Base-by-base conservation (phyloP, 106 monocot species). In the Gastrodia elata region DNA sequence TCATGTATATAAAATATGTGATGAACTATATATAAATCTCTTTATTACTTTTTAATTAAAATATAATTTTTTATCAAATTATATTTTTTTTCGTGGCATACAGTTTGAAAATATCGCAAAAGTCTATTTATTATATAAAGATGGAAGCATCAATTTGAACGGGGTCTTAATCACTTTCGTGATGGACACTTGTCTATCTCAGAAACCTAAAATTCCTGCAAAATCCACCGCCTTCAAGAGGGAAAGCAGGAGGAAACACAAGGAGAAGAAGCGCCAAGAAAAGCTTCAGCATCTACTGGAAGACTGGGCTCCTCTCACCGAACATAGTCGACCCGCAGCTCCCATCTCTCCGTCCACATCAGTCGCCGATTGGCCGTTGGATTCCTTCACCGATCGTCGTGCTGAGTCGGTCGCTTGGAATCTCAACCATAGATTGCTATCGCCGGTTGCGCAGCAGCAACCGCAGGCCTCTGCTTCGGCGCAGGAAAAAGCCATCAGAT, bases 401-500 rank as follows among this genome's bases (percentile, higher is more conserved):
- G 25, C 10, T 6, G 68, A 68, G 8, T 25, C 25, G 2, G 26
- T 3, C 7, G 20, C 32, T 26, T 69, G 69, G 69, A 69, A 18
- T 18, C 40, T 38, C 1, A 69, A 40, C 38, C 69, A 0, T 69
- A 25, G 1, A 69, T 34, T 2, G 10, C 5, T 37, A 49, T 38
- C 16, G 38, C 2, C 41, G 5, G 39, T 27, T 7, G 39, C 75
- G 15, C 24, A 8, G 41, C 41, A 48, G 9, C 80, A 65, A 14
- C 20, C 41, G 28, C 38, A 77, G 6, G 18, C 70, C 56, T 58
- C 65, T 15, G 76, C 49, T 8, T 37, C 41, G n/a, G 71, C 71
- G 44, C 82, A 80, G 22, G 39, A 64, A 7, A 57, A 41, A 27
- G 83, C 39, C 8, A 18, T 75, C 20, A 79, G 37, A 41, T 73